Base-by-base conservation (phyloP, 139 green algal species). In the Coccomyxa sp. region DNA sequence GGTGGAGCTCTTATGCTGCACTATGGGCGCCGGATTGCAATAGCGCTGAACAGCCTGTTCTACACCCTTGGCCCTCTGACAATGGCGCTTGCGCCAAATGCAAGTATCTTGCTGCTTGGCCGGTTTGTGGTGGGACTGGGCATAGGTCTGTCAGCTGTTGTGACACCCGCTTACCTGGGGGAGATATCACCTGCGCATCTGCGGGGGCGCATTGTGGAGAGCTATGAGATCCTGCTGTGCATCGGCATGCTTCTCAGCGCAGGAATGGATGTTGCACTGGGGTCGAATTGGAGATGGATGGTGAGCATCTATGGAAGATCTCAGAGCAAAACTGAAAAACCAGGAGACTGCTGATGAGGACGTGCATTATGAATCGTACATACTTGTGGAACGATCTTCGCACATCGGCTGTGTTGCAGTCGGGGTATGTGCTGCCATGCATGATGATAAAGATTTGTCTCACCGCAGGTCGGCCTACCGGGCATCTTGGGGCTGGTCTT, bases 131-230 rank as follows among this genome's bases (percentile, higher is more conserved):
- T 90, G 3, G 93, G 93, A 2, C 7, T 97, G 0, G 93, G 93
- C 54, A 93, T 97, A 33, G 93, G 93, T 24, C 78, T 89, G 0
- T 92, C 87, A 22, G 92, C 92, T 0, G 90, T 92, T 27, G 87
- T 94, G 22, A 89, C 93, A n/a, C 93, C 92, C 35, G 83, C 89
- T 2, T 97, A 97, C 83, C 83, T 97, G 39, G 92, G 88, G 8
- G 93, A 97, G 84, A 79, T 96, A 50, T 88, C 93, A 6, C 93
- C 92, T 18, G 89, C 81, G 22, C 50, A 72, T 33, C 40, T 76
- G 50, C 69, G 40, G n/a, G 55, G 78, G 69, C 50, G 41, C 69
- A 77, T 76, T 34, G 69, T 77, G 0, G 69, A 83, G 55, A 27
- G 73, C 29, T 78, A 70, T n/a, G 41, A 95, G 88, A 81, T 96